Base-by-base conservation (phyloP, 73 alveolate genomes). In the Stentor coeruleus region DNA sequence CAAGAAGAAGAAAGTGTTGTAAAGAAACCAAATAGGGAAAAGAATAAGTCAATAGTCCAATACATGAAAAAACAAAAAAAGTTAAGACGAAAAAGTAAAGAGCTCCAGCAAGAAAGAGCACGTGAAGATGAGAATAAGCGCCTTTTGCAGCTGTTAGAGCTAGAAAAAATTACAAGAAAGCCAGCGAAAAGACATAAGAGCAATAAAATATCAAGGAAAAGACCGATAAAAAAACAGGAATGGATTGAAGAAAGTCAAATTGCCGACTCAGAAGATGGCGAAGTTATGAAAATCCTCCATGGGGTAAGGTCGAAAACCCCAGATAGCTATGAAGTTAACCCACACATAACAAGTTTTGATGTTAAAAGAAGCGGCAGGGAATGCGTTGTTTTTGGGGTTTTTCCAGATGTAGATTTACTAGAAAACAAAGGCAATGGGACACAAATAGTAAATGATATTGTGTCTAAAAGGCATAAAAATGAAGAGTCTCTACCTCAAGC, bases 271-370 rank as follows among this genome's bases (percentile, higher is more conserved):
- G 20, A 49, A 11, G 66, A 49, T 49, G 66, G 20, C 28, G 66
- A 49, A 6, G 28, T 20, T 49, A 11, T 49, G 6, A 20, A 49
- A 11, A 49, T 6, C 66, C 20, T 49, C 28, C 6, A 49, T 11
- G 66, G 6, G 6, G 66, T 49, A 11, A 49, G 66, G 66, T 49
- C 66, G 66, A 49, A 49, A 49, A 49, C 66, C 20, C 66, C 66
- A 11, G 66, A 49, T 49, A 49, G 66, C 28, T 11, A 11, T 49
- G 66, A 49, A 49, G 6, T 20, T 49, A 6, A 49, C 66, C 66
- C 66, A 49, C 6, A 20, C 66, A 49, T 49, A 49, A 11, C 66
- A 11, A 20, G 66, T 11, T 49, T 49, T 49, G 66, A 11, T 49
- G 6, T 11, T 49, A 49, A 49, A 6, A 49, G 20, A 11, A 6